Evolutionary conservation across 805 yeast species (phyloP).

Genomic region (Yamadazyma tumulicola): DNA sequence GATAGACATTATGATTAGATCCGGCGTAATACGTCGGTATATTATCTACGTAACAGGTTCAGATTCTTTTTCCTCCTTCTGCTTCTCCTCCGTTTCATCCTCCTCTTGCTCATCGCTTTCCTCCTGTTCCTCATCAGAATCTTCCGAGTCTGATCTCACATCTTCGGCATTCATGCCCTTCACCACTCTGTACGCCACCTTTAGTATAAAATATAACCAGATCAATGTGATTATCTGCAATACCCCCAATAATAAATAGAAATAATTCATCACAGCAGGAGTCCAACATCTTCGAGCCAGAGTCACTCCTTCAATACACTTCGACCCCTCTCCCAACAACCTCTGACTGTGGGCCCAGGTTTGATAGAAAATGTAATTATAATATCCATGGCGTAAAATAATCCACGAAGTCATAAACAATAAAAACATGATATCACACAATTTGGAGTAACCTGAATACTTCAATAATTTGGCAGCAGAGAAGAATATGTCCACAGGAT

Average conservation of each 20-base stretch:
- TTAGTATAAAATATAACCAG: slow-evolving; percentile 74
- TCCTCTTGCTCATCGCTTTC: slow-evolving; percentile 17
- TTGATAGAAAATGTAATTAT: slow-evolving; percentile 63
- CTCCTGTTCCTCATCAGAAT: slow-evolving; percentile 29
- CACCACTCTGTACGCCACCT: slow-evolving; percentile 67
- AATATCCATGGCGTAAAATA: slow-evolving; percentile 66
- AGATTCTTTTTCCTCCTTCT: neutral
- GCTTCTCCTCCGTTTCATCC: slow-evolving; percentile 8
- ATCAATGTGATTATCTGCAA: slow-evolving; percentile 62
- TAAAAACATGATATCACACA: slow-evolving; percentile 69
- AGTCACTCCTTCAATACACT: slow-evolving; percentile 34
- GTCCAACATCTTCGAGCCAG: slow-evolving; percentile 49
- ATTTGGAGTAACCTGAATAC: slow-evolving; percentile 56
- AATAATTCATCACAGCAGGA: slow-evolving; percentile 40
- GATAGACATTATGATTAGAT: no score
- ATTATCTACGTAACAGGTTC: neutral
- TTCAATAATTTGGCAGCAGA: slow-evolving; percentile 73
- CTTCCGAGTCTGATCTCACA: slow-evolving; percentile 79
- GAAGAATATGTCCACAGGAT: slow-evolving; percentile 70
- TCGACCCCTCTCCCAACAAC: slow-evolving; percentile 40
- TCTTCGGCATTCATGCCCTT: slow-evolving; percentile 81
- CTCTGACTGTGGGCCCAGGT: slow-evolving; percentile 41
- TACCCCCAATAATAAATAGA: slow-evolving; percentile 55
- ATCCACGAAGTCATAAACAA: slow-evolving; percentile 70
- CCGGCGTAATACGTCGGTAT: neutral